phyloP scores from a whole-genome alignment of 2,329 filamentous ascomycete species.

The Cucurbitaria berberidis region DNA sequence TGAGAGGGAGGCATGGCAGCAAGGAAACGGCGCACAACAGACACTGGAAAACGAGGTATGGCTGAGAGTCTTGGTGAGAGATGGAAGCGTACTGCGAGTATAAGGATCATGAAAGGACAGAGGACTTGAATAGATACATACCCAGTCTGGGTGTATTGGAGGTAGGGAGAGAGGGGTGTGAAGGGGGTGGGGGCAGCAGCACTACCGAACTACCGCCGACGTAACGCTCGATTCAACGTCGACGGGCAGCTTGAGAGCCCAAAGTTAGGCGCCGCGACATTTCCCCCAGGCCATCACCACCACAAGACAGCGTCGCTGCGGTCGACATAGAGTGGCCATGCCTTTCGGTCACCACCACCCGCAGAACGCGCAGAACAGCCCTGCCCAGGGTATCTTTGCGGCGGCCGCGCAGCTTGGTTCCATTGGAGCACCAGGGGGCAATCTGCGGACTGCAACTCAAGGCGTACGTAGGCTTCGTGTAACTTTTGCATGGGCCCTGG shows the following conservation, averaged over 20 bases:
- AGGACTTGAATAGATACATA: not conserved
- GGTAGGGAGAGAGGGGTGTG: not conserved
- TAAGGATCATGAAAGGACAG: constrained; percentile 9
- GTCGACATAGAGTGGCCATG: constrained; percentile 36
- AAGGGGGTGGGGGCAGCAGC: not conserved
- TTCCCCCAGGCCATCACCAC: constrained; percentile 3
- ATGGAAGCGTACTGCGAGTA: constrained; percentile 4
- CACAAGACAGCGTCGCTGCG: constrained; percentile 7
- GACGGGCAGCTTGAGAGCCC: not conserved
- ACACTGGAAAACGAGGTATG: constrained; percentile 1
- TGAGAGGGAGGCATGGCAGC: constrained; percentile 37
- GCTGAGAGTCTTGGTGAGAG: not conserved
- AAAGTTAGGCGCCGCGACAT: constrained; percentile 15
- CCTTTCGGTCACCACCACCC: constrained; percentile 49
- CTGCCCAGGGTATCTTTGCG: constrained; percentile 54
- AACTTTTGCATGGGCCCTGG: not conserved
- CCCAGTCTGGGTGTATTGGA: not conserved
- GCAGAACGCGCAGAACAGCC: constrained; percentile 40
- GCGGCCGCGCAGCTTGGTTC: constrained; percentile 56
- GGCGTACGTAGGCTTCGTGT: constrained; percentile 41
- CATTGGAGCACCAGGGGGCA: constrained; percentile 53
- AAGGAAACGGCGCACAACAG: constrained; percentile 20
- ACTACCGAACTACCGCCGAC: not conserved
- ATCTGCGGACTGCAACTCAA: constrained; percentile 48
- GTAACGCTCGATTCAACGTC: not conserved